Conservation (phyloP, 2,329 filamentous ascomycete genomes). For the Pleoardoris graminearum region DNA sequence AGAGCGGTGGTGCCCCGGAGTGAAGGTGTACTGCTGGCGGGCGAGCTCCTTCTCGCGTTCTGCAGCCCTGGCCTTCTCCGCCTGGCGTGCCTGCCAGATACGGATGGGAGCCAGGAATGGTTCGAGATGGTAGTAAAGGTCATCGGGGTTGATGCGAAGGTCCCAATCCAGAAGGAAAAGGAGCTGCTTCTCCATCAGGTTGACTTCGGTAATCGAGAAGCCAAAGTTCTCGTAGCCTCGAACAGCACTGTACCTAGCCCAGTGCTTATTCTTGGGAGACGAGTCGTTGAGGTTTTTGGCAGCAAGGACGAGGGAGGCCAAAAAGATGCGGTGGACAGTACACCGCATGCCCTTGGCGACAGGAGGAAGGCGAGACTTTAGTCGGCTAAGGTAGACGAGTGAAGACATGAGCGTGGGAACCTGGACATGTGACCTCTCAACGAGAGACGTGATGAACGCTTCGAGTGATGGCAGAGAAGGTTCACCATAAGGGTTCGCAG, state of each 20-base stretch:
- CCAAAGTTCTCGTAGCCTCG: constrained; percentile 75
- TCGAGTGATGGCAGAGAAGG: constrained; percentile 74
- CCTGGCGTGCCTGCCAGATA: constrained; percentile 56
- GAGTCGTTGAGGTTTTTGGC: constrained; percentile 99
- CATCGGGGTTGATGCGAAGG: constrained; percentile 78
- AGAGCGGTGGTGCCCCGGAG: constrained; percentile 43
- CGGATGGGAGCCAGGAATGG: constrained; percentile 87
- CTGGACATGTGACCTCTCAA: constrained; percentile 92
- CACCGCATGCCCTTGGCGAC: constrained; percentile 96
- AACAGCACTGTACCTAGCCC: constrained; percentile 89
- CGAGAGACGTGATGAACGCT: constrained; percentile 88
- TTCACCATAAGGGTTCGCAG: constrained; percentile 53
- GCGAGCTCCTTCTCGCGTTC: constrained; percentile 49
- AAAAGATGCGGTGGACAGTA: constrained; percentile 96
- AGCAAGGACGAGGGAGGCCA: constrained; percentile 80
- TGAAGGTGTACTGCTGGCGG: constrained; percentile 44
- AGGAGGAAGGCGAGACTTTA: constrained; percentile 83
- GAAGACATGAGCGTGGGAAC: constrained; percentile 97
- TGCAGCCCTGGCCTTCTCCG: constrained; percentile 57
- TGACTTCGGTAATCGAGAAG: constrained; percentile 94
- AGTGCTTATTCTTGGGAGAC: constrained; percentile 99
- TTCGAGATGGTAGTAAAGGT: constrained; percentile 86
- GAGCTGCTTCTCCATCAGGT: constrained; percentile 99
- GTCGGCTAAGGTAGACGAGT: constrained; percentile 85
- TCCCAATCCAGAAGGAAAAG: constrained; percentile 96